These are phyloP conservation scores for Penicillium paxilli DNA, from an alignment of 495 filamentous ascomycete genomes.

Conservation along the genomic window DNA sequence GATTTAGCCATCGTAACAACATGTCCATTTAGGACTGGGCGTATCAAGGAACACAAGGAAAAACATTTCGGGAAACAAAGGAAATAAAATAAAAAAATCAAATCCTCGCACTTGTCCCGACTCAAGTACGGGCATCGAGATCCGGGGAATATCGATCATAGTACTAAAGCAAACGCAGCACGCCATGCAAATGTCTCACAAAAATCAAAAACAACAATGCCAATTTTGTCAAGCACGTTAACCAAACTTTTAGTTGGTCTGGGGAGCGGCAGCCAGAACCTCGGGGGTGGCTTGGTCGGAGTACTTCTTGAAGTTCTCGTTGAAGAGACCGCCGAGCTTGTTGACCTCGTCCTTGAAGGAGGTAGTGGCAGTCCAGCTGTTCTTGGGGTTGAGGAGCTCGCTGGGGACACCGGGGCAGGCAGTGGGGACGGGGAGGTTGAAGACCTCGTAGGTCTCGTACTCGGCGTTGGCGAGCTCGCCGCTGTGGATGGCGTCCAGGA, in stretches of 20 bases:
- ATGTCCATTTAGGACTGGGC: constrained; percentile 11
- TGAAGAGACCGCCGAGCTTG: constrained; percentile 84
- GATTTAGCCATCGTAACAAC: constrained; percentile 20
- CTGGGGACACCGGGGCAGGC: constrained; percentile 80
- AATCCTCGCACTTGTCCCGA: constrained; percentile 26
- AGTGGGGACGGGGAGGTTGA: constrained; percentile 93
- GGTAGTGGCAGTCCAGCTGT: constrained; percentile 78
- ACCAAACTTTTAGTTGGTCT: constrained; percentile 18
- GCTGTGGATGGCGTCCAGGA: constrained; percentile 95
- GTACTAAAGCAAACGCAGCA: constrained; percentile 30
- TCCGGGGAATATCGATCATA: constrained; percentile 20
- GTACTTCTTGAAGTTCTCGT: constrained; percentile 98
- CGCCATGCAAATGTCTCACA: constrained; percentile 27
- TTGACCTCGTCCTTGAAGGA: constrained; percentile 83
- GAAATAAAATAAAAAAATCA: constrained; percentile 19
- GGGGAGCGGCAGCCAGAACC: constrained; percentile 49
- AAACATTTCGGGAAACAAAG: constrained; percentile 4
- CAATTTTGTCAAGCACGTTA: constrained; percentile 16
- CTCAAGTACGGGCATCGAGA: constrained; percentile 19
- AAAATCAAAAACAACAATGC: constrained; percentile 25
- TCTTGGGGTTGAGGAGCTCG: constrained; percentile 93
- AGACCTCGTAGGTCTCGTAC: constrained; percentile 93
- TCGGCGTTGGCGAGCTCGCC: constrained; percentile 88
- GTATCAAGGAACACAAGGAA: constrained; percentile 1
- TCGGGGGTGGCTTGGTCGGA: constrained; percentile 81